Base-by-base conservation (phyloP, 1,139 yeast genomes). In the Suhomyces bokatorum region DNA sequence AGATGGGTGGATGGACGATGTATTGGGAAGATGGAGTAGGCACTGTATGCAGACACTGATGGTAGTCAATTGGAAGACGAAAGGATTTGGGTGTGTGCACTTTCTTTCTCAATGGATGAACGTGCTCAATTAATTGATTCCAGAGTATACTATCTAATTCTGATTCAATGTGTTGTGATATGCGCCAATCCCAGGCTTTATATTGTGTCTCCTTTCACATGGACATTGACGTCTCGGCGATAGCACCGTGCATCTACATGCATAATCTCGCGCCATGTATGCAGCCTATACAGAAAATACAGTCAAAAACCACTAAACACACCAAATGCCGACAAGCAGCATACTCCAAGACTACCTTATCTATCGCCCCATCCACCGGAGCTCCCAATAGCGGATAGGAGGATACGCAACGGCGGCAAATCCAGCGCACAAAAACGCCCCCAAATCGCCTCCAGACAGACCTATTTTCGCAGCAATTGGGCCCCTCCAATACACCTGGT, bases 401-500 rank as follows among this genome's bases (percentile, higher is more conserved):
- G 46, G 45, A 29, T 46, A 48, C 7, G 44, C 33, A 5, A 44
- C 42, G 13, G 42, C 51, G 1, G 50, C 27, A 28, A 48, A 46
- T 5, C 39, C 48, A 0, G 47, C 51, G 29, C 50, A 44, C 13
- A 48, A 32, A 45, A 49, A 48, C 31, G 45, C 40, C 4, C 51
- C 51, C 6, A 40, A 37, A 27, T 48, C 51, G 6, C 57, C 43
- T 30, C 59, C 57, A 41, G 52, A 44, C 4, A 43, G 57, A 8
- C 69, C 68, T 15, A 64, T 54, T 34, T 45, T 52, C 28, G 49
- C 56, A 3, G 69, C 68, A 22, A 66, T 46, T 1, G 67, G 67
- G 0, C 70, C 69, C 30, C 56, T 50, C 54, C 56, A 66, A 47
- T 66, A 66, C 1, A 60, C 60, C 47, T 66, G 70, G 42, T 64